Conservation (phyloP, 495 filamentous ascomycete genomes). For the Hypoxylon cercidicola region DNA sequence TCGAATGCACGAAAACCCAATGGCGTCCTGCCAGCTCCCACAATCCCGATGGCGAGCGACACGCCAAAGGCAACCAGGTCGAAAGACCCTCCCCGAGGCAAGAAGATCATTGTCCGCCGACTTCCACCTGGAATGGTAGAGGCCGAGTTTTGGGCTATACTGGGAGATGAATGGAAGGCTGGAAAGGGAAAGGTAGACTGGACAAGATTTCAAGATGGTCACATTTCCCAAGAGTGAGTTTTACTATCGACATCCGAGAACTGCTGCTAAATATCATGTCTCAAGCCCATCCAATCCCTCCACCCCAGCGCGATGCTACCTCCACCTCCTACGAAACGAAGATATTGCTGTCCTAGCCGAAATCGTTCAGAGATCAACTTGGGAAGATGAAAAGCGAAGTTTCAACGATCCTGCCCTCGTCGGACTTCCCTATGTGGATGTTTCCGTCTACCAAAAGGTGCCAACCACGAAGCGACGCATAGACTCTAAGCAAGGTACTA, state of each 20-base stretch:
- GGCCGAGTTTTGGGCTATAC: conserved; percentile 73
- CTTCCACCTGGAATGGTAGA: conserved; percentile 88
- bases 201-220: conserved; percentile 80
- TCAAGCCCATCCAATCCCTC: conserved; percentile 80
- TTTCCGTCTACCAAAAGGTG: conserved; percentile 81
- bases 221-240: conserved; percentile 87
- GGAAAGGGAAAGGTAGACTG: conserved; percentile 86
- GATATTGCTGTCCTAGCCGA: conserved; percentile 71
- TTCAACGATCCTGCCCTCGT: conserved; percentile 73
- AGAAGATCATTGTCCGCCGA: conserved; percentile 87
- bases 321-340: conserved; percentile 73
- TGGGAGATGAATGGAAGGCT: conserved; percentile 86
- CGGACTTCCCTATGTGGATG: conserved; percentile 80
- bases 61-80: conserved; percentile 57
- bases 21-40: conserved; percentile 67
- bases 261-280: conserved; percentile 17
- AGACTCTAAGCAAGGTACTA: conserved; percentile 90
- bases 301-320: conserved; percentile 77
- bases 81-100: conserved; percentile 70
- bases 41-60: conserved; percentile 63
- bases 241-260: neutral
- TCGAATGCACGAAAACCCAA: conserved; percentile 31
- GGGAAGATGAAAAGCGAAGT: conserved; percentile 79
- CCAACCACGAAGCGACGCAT: conserved; percentile 74
- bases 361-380: conserved; percentile 68